Percentiles rank a stretch among this genome's conserved stretches.
phyloP scores from a whole-genome alignment of 768 basidiomycete species.

The Phallus indusiatus region DNA sequence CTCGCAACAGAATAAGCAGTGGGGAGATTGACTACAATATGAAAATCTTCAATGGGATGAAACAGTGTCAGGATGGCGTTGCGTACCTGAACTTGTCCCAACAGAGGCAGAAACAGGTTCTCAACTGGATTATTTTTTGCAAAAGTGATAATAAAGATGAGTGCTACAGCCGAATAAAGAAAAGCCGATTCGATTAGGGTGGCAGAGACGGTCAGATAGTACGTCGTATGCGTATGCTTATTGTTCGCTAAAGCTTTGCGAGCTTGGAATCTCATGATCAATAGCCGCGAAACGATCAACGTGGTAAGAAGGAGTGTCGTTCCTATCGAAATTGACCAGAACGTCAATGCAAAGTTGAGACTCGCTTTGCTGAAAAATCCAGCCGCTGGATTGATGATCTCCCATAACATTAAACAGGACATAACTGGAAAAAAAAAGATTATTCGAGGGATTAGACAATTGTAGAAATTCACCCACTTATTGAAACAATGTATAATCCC shows the following conservation, averaged over 20 bases:
- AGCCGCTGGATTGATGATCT: conserved; percentile 12
- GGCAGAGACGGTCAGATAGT: conserved; percentile 20
- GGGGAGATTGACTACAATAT: conserved; percentile 24
- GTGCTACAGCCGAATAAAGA: conserved; percentile 18
- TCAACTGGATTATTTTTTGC: conserved; percentile 18
- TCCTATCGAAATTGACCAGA: conserved; percentile 16
- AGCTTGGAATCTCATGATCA: conserved; percentile 18
- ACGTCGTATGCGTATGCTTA: conserved; percentile 10
- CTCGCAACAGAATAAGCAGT: conserved; percentile 27
- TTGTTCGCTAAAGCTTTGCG: conserved; percentile 16
- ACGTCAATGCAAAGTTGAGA: conserved; percentile 15
- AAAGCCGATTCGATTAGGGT: conserved; percentile 31
- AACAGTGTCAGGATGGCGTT: not conserved
- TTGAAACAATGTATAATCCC: conserved; percentile 17
- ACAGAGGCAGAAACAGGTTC: conserved; percentile 23
- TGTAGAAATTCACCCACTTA: conserved; percentile 8
- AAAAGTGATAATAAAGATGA: conserved; percentile 25
- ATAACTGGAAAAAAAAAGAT: conserved; percentile 1
- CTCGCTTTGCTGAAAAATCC: conserved; percentile 11
- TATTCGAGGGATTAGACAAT: not conserved
- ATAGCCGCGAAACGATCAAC: conserved; percentile 16
- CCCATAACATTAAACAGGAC: conserved; percentile 11
- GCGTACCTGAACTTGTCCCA: conserved; percentile 21
- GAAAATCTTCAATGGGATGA: not conserved
- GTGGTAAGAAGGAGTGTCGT: conserved; percentile 17